Evolutionary conservation across 83 land plant species (phyloP).

Genomic region (Larix sibirica): DNA sequence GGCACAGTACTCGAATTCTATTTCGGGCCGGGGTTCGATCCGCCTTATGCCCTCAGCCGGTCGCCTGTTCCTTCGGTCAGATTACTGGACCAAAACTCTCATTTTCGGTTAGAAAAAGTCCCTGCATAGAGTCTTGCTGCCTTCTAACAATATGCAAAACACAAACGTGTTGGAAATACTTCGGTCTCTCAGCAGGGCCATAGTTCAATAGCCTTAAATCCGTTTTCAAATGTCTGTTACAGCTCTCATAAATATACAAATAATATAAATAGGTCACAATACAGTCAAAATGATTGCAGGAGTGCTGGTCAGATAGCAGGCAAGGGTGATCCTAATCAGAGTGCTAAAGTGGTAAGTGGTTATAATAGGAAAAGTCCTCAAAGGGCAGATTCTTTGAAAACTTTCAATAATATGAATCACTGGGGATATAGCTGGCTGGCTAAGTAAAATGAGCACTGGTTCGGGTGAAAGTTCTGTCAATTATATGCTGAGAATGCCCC

Average conservation of each 20-base stretch:
- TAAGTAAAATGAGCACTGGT: slow-evolving; percentile 3
- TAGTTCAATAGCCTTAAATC: slow-evolving; percentile 23
- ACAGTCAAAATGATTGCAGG: neutral
- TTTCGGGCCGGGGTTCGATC: no score
- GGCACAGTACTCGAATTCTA: no score
- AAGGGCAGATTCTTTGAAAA: slow-evolving; percentile 9
- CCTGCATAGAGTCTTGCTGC: no score
- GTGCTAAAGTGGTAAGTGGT: slow-evolving; percentile 10
- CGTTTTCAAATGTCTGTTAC: slow-evolving; percentile 23
- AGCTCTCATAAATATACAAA: slow-evolving; percentile 25
- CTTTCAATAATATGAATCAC: slow-evolving; percentile 4
- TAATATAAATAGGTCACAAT: slow-evolving; percentile 18
- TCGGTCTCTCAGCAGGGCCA: slow-evolving; percentile 7
- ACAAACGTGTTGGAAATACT: slow-evolving; percentile 1
- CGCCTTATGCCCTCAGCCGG: no score
- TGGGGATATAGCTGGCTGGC: slow-evolving; percentile 10
- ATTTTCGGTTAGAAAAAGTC: no score
- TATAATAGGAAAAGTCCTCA: neutral
- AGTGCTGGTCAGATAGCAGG: neutral
- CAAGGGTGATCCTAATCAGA: slow-evolving; percentile 17
- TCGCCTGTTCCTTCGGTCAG: no score
- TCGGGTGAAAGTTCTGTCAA: neutral
- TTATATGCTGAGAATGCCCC: neutral
- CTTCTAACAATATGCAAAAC: neutral
- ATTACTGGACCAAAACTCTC: no score